A percentile compares a stretch with the other conserved stretches of the same genome.
Evolutionary conservation across 2,329 filamentous ascomycete species (phyloP).

Genomic region (Pseudopyrenochaeta lycopersici): DNA sequence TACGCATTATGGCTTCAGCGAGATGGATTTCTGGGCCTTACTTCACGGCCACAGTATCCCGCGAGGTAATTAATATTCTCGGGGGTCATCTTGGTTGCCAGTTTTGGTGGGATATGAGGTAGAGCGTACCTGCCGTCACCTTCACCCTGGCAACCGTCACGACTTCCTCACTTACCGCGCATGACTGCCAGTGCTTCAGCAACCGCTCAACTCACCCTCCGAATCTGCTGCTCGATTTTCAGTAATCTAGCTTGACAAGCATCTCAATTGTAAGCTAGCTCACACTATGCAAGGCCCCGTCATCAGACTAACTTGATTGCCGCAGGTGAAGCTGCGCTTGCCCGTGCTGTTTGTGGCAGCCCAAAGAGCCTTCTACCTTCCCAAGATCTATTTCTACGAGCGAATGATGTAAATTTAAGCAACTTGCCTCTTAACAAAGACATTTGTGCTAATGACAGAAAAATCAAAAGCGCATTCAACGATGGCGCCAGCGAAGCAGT

Average conservation of each 20-base stretch:
- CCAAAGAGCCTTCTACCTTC: neutral
- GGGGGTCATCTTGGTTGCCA: neutral
- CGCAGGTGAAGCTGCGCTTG: too few relatives aligned
- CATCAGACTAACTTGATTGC: too few relatives aligned
- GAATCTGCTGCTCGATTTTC: neutral
- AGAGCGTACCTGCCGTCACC: conserved; percentile 2
- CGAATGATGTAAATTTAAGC: neutral
- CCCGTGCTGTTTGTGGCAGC: too few relatives aligned
- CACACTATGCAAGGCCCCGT: too few relatives aligned
- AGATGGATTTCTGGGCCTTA: neutral
- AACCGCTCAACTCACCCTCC: neutral
- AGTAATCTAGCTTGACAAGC: neutral
- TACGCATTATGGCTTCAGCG: neutral
- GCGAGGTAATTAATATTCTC: neutral
- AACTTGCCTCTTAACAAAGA: neutral
- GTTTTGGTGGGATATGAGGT: neutral
- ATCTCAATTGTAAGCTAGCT: neutral
- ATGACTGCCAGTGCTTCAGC: neutral
- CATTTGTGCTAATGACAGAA: neutral
- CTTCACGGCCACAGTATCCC: neutral
- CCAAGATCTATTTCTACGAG: neutral
- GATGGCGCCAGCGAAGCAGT: conserved; percentile 13
- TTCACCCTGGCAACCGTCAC: neutral
- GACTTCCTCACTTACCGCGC: conserved; percentile 1
- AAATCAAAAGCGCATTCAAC: neutral